A percentile compares a stretch with the other conserved stretches of the same genome.
Conservation (phyloP, 164 flowering plant genomes). For the Litsea cubeba region DNA sequence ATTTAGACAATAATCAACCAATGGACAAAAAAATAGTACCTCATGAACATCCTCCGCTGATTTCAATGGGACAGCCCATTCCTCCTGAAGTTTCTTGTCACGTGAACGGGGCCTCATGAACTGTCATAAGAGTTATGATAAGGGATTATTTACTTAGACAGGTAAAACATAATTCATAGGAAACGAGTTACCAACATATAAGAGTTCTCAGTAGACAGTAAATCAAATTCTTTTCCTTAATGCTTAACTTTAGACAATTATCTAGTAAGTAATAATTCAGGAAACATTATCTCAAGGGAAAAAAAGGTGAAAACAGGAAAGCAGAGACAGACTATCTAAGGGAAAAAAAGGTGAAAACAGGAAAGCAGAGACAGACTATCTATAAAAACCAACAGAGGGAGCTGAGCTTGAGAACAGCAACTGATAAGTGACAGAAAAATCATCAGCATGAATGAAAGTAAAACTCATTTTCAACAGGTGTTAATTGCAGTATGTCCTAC, state of each 20-base stretch:
- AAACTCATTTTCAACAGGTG: too few relatives aligned
- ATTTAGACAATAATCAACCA: background rate
- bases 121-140: slow-evolving; percentile 30
- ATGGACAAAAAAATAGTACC: slow-evolving; percentile 30
- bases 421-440: too few relatives aligned
- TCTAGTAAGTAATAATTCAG: too few relatives aligned
- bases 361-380: background rate
- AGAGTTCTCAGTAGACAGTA: background rate
- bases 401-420: background rate
- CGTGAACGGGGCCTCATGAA: slow-evolving; percentile 95
- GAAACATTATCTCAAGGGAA: background rate
- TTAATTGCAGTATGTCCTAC: too few relatives aligned
- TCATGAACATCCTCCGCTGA: slow-evolving; percentile 69
- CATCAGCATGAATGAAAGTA: too few relatives aligned
- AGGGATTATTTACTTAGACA: background rate
- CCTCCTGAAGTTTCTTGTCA: slow-evolving; percentile 80
- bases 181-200: background rate
- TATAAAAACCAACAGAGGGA: background rate
- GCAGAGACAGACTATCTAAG: background rate
- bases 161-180: background rate
- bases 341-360: background rate
- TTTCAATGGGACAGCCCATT: slow-evolving; percentile 82
- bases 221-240: background rate
- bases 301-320: background rate
- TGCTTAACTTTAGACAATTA: too few relatives aligned